Evolutionary conservation across 139 green algal genomes (phyloP).

Genomic region (Raphidocelis subcapitata): DNA sequence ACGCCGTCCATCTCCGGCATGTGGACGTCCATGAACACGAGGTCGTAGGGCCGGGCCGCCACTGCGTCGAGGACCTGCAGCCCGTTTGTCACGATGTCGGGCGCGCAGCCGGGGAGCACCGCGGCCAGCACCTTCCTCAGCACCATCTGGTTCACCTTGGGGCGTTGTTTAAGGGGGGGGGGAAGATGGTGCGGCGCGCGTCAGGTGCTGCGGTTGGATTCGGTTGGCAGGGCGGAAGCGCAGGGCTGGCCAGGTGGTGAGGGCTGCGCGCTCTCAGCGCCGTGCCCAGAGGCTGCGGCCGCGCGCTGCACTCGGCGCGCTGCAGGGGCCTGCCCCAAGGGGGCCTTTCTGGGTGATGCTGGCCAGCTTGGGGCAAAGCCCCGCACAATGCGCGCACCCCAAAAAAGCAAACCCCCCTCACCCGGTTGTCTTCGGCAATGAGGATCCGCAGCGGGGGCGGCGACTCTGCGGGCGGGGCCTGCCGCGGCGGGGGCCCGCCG

Average conservation of each 20-base stretch:
- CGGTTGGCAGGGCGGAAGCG: no score
- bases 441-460: conserved; percentile 51
- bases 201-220: no score
- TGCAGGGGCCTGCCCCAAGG: no score
- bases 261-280: no score
- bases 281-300: no score
- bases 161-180: not conserved
- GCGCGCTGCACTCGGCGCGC: no score
- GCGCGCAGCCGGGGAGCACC: conserved; percentile 34
- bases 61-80: conserved; percentile 40
- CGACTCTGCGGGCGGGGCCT: not conserved
- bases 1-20: conserved; percentile 78
- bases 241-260: no score
- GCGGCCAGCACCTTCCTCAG: conserved; percentile 58
- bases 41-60: conserved; percentile 52
- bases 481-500: not conserved
- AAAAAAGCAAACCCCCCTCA: conserved; percentile 41
- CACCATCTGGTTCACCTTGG: conserved; percentile 47
- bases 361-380: no score
- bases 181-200: not conserved
- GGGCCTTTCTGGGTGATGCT: no score
- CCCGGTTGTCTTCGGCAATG: conserved; percentile 74
- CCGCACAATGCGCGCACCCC: no score
- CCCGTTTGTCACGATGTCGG: conserved; percentile 65
- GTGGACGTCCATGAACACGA: conserved; percentile 83